Evolutionary conservation across 2,329 filamentous ascomycete species (phyloP), one percentile per base, ranked within the genome.

Genomic region (Ophiostoma tasmaniense): DNA sequence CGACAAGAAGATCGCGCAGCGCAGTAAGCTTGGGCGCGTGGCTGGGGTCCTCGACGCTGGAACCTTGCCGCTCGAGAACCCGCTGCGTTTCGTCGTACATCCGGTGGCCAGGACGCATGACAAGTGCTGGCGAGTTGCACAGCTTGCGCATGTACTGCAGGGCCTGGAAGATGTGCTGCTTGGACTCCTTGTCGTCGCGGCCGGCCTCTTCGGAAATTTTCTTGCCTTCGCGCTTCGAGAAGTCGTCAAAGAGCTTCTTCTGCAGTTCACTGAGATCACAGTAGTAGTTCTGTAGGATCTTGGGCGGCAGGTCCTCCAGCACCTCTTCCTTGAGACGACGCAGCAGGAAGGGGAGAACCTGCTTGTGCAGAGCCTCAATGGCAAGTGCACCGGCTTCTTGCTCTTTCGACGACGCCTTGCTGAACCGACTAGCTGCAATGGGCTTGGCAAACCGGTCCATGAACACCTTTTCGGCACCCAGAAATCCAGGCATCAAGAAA

Each of bases 221-320:
- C 79, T 93, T 96, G 75, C 92, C 89, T 77, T 99, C 94, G 73
- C 93, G 96, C 84, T 91, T 96, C 28, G 89, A 91, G 77, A 99
- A 99, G 76, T 98, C 94, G 62, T 98, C 95, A 75, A 99, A 99
- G 0, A 99, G 85, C 77, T 92, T 96, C 81, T 90, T 91, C 78
- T 99, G 95, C 67, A 99, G 82, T 69, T 99, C 95, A 75, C 92
- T 97, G 22, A 97, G 88, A 76, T 99, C 95, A 78, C 95, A 99
- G 80, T 99, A 99, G 81, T 99, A 99, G 79, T 99, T 99, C 77
- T 99, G 95, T 67, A 99, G 82, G 75, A 99, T 99, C 87, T 99
- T 99, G 8, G 95, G 95, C 1, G 95, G 95, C 10, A 99, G 83
- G 75, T 99, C 95, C 74, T 99, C 91, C 70, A 99, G 83, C 22